A percentile compares a stretch with the other conserved stretches of the same genome.
Evolutionary conservation across 352 stramenopile species (phyloP).

Genomic region (Phytophthora constricta): DNA sequence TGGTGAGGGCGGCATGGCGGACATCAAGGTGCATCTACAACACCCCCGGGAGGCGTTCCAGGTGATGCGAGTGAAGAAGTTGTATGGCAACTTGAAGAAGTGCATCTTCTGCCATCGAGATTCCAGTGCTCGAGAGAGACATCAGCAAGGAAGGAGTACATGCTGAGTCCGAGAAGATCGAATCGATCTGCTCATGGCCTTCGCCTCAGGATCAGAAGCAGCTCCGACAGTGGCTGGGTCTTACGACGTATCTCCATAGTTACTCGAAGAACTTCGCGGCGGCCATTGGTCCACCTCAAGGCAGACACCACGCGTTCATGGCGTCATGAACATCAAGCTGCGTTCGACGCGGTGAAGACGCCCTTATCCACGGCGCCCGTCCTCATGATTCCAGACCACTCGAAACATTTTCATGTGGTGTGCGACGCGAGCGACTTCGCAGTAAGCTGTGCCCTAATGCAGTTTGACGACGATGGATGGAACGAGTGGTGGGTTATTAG

Average conservation of each 20-base stretch:
- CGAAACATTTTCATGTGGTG: conserved; percentile 25
- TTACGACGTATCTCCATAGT: no score
- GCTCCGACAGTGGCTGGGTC: neutral
- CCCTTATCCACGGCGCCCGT: conserved; percentile 4
- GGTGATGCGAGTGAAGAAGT: conserved; percentile 8
- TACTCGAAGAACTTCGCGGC: conserved; percentile 14
- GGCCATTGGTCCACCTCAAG: conserved; percentile 12
- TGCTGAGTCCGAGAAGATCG: conserved; percentile 19
- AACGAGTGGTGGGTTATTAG: conserved; percentile 36
- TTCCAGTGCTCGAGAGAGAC: conserved; percentile 24
- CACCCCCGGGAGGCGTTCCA: conserved; percentile 8
- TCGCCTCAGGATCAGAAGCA: neutral
- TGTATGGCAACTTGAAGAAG: neutral
- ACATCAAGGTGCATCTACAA: neutral
- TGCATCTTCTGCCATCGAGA: neutral
- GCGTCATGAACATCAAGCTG: conserved; percentile 16
- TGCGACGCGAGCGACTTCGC: conserved; percentile 33
- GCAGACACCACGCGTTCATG: conserved; percentile 1
- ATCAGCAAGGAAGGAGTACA: conserved; percentile 10
- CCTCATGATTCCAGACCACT: conserved; percentile 11
- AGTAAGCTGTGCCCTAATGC: conserved; percentile 27
- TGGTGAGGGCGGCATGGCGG: neutral
- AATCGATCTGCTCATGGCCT: conserved; percentile 4
- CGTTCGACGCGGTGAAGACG: conserved; percentile 23
- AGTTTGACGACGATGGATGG: conserved; percentile 14